Evolutionary conservation across 208 protist species (phyloP).

Genomic region (Chromosphaera perkinsii): DNA sequence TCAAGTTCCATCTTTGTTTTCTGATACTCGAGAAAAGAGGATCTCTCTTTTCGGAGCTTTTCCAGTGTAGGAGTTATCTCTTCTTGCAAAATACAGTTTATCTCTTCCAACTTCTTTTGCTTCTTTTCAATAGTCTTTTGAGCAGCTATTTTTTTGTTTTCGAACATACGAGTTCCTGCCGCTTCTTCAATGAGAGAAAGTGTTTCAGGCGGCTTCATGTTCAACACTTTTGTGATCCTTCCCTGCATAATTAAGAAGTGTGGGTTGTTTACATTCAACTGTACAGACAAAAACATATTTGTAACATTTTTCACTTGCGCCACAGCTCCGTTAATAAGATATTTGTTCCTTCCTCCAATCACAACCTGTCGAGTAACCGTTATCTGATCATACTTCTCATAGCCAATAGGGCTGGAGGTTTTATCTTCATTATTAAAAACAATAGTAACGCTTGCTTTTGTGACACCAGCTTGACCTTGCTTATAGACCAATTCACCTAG

Average conservation of each 20-base stretch:
- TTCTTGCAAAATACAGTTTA: slow-evolving; percentile 73
- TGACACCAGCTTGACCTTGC: slow-evolving; percentile 96
- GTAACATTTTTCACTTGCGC: slow-evolving; percentile 89
- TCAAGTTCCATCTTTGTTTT: slow-evolving; percentile 55
- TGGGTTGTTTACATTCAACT: slow-evolving; percentile 99
- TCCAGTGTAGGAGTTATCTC: slow-evolving; percentile 80
- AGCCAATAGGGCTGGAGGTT: slow-evolving; percentile 85
- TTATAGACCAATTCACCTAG: slow-evolving; percentile 98
- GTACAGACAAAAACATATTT: slow-evolving; percentile 98
- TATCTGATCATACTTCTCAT: slow-evolving; percentile 90
- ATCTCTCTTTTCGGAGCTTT: slow-evolving; percentile 64
- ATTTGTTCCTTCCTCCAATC: slow-evolving; percentile 79
- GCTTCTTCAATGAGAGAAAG: slow-evolving; percentile 98
- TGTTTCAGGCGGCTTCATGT: slow-evolving; percentile 98
- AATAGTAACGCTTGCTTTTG: slow-evolving; percentile 97
- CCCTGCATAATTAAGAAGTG: slow-evolving; percentile 99
- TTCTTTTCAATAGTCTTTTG: slow-evolving; percentile 96
- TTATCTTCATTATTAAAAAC: slow-evolving; percentile 91
- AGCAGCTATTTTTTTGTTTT: slow-evolving; percentile 90
- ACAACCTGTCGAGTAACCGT: slow-evolving; percentile 91
- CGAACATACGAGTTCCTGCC: slow-evolving; percentile 98
- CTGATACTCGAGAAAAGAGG: slow-evolving; percentile 63
- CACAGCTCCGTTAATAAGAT: slow-evolving; percentile 96
- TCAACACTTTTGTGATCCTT: slow-evolving; percentile 98
- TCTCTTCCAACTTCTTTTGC: slow-evolving; percentile 95